These are phyloP conservation scores for Pseudotsuga menziesii DNA, from an alignment of 75 land plant species.

Conservation along the genomic window DNA sequence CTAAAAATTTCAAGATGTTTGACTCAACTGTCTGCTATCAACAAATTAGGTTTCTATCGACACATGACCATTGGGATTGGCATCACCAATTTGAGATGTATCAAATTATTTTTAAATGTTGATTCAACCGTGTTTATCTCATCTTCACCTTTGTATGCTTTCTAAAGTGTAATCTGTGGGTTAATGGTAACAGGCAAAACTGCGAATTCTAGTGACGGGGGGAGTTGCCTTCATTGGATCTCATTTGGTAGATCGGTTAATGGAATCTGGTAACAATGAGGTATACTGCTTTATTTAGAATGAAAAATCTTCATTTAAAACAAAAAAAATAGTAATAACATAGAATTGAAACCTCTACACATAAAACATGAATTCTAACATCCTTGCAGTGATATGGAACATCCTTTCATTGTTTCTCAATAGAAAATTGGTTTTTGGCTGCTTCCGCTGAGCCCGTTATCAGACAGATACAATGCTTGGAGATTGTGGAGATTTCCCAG, in stretches of 20 bases:
- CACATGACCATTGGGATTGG: neutral
- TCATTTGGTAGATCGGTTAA: constrained; percentile 72
- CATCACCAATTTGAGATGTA: neutral
- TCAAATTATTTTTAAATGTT: neutral
- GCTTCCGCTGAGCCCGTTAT: no score
- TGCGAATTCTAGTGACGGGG: constrained; percentile 90
- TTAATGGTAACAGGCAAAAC: constrained; percentile 47
- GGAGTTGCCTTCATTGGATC: constrained; percentile 99
- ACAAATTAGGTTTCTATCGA: no score
- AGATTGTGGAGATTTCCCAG: no score
- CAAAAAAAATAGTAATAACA: no score
- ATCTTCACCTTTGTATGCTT: neutral
- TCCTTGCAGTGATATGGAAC: no score
- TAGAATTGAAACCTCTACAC: no score
- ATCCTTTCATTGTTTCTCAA: no score
- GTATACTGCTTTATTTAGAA: no score
- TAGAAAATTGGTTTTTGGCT: no score
- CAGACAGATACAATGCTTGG: no score
- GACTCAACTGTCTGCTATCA: neutral
- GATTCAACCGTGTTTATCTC: neutral
- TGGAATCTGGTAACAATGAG: constrained; percentile 78
- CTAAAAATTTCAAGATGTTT: neutral
- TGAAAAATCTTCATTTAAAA: constrained; percentile 20
- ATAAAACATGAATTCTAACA: no score
- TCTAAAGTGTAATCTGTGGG: neutral